Evolutionary conservation across 1,284 basidiomycete genomes (phyloP).

Genomic region (Dichomitus squalens): DNA sequence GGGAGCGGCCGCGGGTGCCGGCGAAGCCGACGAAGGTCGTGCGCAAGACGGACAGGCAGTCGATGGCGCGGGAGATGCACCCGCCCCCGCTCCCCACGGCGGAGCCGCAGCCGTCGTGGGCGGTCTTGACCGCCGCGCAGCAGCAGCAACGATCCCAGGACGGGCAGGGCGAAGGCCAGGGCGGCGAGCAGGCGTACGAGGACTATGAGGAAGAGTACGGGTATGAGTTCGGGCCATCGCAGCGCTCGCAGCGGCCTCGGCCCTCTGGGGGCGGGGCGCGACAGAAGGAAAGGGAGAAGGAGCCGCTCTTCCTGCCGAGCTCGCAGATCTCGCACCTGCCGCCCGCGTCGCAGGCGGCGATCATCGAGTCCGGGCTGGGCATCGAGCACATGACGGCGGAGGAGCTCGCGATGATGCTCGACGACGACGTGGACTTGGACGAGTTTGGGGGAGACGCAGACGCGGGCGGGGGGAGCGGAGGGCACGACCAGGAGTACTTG

Average conservation of each 20-base stretch:
- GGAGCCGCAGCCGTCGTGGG: conserved; percentile 20
- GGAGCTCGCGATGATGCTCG: conserved; percentile 63
- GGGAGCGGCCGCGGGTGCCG: conserved; percentile 12
- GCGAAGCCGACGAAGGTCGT: conserved; percentile 60
- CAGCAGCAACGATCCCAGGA: background rate
- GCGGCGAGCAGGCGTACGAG: background rate
- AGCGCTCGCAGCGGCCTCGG: conserved; percentile 4
- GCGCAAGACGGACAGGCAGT: conserved; percentile 45
- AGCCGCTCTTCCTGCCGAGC: conserved; percentile 61
- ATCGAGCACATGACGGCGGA: conserved; percentile 65
- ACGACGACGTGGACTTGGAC: conserved; percentile 49
- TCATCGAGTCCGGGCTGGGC: conserved; percentile 61
- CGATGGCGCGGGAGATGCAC: conserved; percentile 25
- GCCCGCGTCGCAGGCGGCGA: conserved; percentile 45
- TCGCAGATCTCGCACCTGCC: conserved; percentile 56
- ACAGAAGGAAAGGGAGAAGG: conserved; percentile 26
- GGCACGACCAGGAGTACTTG: conserved; percentile 10
- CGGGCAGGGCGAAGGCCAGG: background rate
- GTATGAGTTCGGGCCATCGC: conserved; percentile 13
- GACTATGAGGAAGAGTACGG: background rate
- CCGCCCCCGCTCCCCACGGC: conserved; percentile 2
- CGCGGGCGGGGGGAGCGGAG: conserved; percentile 18
- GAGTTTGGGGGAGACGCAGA: conserved; percentile 12
- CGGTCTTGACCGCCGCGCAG: conserved; percentile 20
- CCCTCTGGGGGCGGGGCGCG: background rate